Conservation (phyloP, 192 early-diverging fungal genomes). For the Coemansia sp. region DNA sequence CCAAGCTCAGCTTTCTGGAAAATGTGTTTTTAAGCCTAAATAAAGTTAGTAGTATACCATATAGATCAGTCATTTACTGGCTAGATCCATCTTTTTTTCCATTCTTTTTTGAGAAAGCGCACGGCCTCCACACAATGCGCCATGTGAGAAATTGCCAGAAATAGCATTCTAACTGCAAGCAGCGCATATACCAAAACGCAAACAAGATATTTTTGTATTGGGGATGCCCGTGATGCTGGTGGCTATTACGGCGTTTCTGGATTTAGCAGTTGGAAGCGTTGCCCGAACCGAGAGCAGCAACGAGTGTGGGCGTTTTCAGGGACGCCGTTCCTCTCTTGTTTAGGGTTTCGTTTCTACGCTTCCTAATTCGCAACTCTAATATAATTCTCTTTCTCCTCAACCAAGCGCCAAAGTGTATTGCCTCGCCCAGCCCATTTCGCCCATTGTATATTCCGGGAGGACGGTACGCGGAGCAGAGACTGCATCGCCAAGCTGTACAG, state of each 20-base stretch:
- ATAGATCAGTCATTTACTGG: not conserved
- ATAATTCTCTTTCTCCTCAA: not conserved
- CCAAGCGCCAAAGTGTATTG: not conserved
- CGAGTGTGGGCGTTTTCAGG: not conserved
- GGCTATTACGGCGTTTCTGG: conserved; percentile 1
- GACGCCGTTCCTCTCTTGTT: not conserved
- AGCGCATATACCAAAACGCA: not conserved
- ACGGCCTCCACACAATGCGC: not conserved
- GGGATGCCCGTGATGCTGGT: too few relatives aligned
- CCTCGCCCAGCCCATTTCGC: not conserved
- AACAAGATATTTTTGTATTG: too few relatives aligned
- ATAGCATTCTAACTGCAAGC: not conserved
- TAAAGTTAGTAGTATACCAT: too few relatives aligned
- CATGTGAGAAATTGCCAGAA: not conserved
- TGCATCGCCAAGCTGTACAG: not conserved
- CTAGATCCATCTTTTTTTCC: too few relatives aligned
- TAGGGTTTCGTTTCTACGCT: not conserved
- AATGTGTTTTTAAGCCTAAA: too few relatives aligned
- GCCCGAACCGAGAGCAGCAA: not conserved
- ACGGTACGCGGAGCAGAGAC: not conserved
- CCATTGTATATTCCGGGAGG: not conserved
- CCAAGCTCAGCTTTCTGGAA: too few relatives aligned
- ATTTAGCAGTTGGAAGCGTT: conserved; percentile 5
- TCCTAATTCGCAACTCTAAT: not conserved
- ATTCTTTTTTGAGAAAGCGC: too few relatives aligned